Evolutionary conservation across 257 asterid genomes (phyloP).

Genomic region (Primulina huaijiensis): DNA sequence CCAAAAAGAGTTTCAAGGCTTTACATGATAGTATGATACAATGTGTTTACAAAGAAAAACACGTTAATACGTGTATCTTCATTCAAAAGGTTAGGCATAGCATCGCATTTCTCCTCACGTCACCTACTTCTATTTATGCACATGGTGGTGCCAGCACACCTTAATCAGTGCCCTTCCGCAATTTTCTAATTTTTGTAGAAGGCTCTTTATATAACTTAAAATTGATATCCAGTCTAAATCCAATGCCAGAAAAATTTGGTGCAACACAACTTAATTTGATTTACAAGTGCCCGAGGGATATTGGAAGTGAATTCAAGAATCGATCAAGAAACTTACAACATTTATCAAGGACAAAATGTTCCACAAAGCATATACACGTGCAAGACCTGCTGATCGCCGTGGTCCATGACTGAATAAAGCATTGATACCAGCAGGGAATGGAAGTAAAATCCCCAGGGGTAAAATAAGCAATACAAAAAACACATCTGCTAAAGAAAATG

Average conservation of each 20-base stretch:
- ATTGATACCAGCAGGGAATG: slow-evolving; percentile 98
- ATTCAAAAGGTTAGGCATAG: too few species aligned
- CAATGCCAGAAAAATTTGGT: too few species aligned
- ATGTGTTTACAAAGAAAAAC: background rate
- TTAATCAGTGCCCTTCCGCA: background rate
- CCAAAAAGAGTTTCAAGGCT: background rate
- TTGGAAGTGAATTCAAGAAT: background rate
- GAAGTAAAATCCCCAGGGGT: slow-evolving; percentile 89
- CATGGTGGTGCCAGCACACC: background rate
- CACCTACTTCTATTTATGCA: too few species aligned
- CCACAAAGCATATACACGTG: slow-evolving; percentile 97
- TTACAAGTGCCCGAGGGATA: background rate
- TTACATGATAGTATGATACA: background rate
- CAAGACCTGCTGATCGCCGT: slow-evolving; percentile 93
- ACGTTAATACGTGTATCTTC: background rate
- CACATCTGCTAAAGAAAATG: slow-evolving; percentile 80
- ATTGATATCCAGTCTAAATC: too few species aligned
- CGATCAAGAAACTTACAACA: slow-evolving; percentile 56
- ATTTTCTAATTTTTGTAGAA: background rate
- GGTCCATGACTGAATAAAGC: slow-evolving; percentile 98
- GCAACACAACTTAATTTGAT: background rate
- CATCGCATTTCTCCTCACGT: too few species aligned
- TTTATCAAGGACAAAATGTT: slow-evolving; percentile 80
- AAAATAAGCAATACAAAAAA: slow-evolving; percentile 79
- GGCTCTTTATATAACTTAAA: background rate